These are phyloP conservation scores for Parmelia sp. DNA, from an alignment of 495 filamentous ascomycete genomes.

Conservation along the genomic window DNA sequence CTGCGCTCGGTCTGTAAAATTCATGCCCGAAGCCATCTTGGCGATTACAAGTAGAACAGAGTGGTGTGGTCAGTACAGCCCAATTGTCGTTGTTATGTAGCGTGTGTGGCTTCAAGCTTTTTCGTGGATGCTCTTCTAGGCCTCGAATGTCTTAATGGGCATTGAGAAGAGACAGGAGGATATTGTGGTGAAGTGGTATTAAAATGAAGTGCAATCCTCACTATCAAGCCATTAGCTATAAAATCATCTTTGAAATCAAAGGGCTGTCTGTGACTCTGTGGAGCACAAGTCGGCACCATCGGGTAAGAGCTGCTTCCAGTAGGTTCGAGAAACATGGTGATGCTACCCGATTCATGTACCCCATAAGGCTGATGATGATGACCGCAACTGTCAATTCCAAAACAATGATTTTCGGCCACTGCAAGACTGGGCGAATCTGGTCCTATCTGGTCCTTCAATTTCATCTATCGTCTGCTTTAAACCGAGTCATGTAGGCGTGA, in stretches of 20 bases:
- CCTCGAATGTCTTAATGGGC: neutral
- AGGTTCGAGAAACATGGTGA: neutral
- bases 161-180: neutral
- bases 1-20: slow-evolving; percentile 88
- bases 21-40: slow-evolving; percentile 54
- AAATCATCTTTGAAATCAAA: too few relatives aligned
- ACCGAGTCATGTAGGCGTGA: too few relatives aligned
- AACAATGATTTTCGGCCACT: neutral
- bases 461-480: too few relatives aligned
- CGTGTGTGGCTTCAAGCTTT: neutral
- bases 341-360: too few relatives aligned
- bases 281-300: neutral
- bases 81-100: neutral
- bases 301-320: neutral
- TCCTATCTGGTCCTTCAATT: neutral
- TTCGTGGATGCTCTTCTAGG: neutral
- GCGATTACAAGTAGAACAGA: slow-evolving; percentile 20
- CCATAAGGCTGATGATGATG: too few relatives aligned
- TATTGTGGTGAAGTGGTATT: neutral
- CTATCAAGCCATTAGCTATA: too few relatives aligned
- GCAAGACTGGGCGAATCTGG: neutral
- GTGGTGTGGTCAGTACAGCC: neutral
- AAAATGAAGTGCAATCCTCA: neutral
- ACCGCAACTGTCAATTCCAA: neutral
- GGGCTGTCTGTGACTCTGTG: too few relatives aligned